These are phyloP conservation scores for Vachellia pachyceras DNA, from an alignment of 306 rosid genomes.

Conservation along the genomic window DNA sequence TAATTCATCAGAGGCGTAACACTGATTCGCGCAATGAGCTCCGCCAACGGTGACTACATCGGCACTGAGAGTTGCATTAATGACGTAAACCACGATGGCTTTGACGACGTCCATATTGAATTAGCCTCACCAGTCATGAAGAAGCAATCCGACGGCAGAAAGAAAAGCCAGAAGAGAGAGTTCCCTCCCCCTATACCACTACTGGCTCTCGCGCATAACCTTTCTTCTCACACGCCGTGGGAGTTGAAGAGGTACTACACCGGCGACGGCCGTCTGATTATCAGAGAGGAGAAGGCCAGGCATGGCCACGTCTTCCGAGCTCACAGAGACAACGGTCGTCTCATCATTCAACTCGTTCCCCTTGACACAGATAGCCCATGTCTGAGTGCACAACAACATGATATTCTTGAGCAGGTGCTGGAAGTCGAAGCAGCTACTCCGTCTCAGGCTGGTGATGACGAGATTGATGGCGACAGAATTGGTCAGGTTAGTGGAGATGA, in stretches of 20 bases:
- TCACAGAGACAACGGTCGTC: slow-evolving; percentile 63
- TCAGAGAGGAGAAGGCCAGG: slow-evolving; percentile 53
- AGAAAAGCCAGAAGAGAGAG: slow-evolving; percentile 21
- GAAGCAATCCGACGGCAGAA: background rate
- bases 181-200: slow-evolving; percentile 62
- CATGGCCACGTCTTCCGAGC: slow-evolving; percentile 60
- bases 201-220: slow-evolving; percentile 53
- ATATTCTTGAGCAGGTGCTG: background rate
- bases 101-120: background rate
- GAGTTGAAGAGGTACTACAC: slow-evolving; percentile 57
- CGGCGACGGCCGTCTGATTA: slow-evolving; percentile 56
- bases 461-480: too few species aligned
- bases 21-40: too few species aligned
- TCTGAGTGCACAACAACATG: background rate
- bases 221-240: slow-evolving; percentile 60
- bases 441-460: background rate
- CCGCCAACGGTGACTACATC: slow-evolving; percentile 50
- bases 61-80: slow-evolving; percentile 60
- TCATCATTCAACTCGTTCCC: slow-evolving; percentile 58
- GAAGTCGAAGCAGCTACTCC: background rate
- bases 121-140: background rate
- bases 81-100: slow-evolving; percentile 30
- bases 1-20: too few species aligned
- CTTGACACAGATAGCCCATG: slow-evolving; percentile 18
- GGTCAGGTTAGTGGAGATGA: background rate